Evolutionary conservation across 2,329 filamentous ascomycete genomes (phyloP).

Genomic region (Trichoderma harzianum): DNA sequence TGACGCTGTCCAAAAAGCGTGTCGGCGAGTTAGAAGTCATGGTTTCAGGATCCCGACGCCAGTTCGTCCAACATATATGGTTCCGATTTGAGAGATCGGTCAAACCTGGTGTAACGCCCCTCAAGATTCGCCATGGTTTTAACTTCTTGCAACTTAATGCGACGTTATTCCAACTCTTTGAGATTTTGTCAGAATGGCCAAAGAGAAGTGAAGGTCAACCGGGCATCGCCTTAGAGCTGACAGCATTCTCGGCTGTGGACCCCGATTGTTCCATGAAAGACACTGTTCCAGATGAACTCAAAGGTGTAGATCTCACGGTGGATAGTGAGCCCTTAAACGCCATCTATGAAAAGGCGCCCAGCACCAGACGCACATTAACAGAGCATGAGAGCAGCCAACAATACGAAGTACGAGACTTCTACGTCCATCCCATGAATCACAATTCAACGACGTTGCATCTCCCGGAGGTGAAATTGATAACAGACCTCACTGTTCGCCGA

Average conservation of each 20-base stretch:
- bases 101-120: neutral
- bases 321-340: neutral
- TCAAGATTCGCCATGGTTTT: neutral
- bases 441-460: neutral
- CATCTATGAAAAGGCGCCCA: neutral
- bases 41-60: neutral
- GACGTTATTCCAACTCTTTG: neutral
- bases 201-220: too few species aligned
- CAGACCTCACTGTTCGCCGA: neutral
- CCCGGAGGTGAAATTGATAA: neutral
- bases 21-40: neutral
- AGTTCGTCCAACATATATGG: neutral
- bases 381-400: neutral
- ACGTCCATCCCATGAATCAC: rapidly evolving
- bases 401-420: neutral
- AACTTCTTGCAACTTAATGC: neutral
- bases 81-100: neutral
- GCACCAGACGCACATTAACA: neutral
- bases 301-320: neutral
- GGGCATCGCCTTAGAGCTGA: neutral
- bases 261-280: neutral
- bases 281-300: neutral
- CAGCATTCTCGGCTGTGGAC: neutral
- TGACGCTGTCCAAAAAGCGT: neutral
- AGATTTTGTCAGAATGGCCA: neutral